A percentile compares a stretch with the other conserved stretches of the same genome.
Evolutionary conservation across 2,329 filamentous ascomycete species (phyloP).

Genomic region (Colletotrichum incanum): DNA sequence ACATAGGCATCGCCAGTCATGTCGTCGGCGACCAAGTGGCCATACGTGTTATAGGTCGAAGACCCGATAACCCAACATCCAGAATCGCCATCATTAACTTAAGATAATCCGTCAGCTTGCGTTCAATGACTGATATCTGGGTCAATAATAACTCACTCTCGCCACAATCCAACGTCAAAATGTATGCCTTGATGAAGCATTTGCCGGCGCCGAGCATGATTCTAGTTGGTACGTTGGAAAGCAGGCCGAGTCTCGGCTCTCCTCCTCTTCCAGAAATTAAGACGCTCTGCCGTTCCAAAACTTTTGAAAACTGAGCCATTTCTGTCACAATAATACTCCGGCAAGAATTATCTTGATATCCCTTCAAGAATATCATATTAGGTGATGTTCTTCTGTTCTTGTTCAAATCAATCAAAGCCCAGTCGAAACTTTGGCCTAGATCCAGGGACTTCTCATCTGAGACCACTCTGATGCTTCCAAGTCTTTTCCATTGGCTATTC

Average conservation of each 20-base stretch:
- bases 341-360: too few species aligned
- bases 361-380: background rate
- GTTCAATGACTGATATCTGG: background rate
- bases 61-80: background rate
- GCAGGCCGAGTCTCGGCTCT: background rate
- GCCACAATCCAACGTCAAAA: background rate
- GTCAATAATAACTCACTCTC: background rate
- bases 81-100: background rate
- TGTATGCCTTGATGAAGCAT: background rate
- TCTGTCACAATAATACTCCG: too few species aligned
- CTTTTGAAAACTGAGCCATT: background rate
- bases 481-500: background rate
- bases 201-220: background rate
- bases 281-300: background rate
- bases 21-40: background rate
- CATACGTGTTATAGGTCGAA: background rate
- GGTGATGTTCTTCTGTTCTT: too few species aligned
- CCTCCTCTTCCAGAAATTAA: background rate
- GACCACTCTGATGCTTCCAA: background rate
- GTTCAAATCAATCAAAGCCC: background rate
- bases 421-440: background rate
- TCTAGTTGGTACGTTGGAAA: background rate
- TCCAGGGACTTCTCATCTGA: background rate
- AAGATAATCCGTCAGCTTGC: background rate
- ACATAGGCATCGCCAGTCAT: background rate